Conservation (phyloP, 2,329 filamentous ascomycete genomes). For the Pestalotiopsis sp. region DNA sequence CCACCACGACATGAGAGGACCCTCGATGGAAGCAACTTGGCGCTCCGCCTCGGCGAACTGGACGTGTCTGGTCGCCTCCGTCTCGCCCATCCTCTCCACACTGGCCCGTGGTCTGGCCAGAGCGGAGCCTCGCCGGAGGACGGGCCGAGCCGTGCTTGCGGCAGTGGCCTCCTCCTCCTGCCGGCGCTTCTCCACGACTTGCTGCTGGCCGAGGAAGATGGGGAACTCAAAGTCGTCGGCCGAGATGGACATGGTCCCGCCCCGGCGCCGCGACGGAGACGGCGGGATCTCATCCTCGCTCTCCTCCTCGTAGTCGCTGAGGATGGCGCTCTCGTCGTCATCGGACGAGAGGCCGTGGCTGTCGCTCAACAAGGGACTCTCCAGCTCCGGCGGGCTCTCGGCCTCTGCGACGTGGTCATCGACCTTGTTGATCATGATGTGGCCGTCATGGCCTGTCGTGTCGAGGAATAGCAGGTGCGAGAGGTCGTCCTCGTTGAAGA, state of each 20-base stretch:
- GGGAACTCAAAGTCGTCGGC: slow-evolving; percentile 29
- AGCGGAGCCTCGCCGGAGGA: background rate
- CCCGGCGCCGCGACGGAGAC: slow-evolving; percentile 16
- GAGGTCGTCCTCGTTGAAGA: slow-evolving; percentile 34
- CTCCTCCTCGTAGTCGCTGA: slow-evolving; percentile 28
- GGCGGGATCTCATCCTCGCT: slow-evolving; percentile 22
- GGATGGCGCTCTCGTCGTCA: slow-evolving; percentile 20
- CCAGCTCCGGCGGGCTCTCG: slow-evolving; percentile 18
- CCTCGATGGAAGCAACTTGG: slow-evolving; percentile 21
- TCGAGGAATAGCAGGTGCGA: slow-evolving; percentile 29
- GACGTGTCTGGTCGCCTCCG: slow-evolving; percentile 8
- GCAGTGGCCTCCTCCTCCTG: slow-evolving; percentile 13
- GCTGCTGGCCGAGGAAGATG: slow-evolving; percentile 29
- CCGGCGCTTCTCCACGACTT: slow-evolving; percentile 17
- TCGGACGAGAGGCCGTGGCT: slow-evolving; percentile 19
- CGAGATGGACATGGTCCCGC: slow-evolving; percentile 20
- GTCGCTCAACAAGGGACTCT: slow-evolving; percentile 16
- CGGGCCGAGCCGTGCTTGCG: background rate
- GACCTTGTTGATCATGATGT: slow-evolving; percentile 25
- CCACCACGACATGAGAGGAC: slow-evolving; percentile 31
- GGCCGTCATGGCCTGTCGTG: slow-evolving; percentile 21
- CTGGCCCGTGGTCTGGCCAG: background rate
- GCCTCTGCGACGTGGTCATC: slow-evolving; percentile 11
- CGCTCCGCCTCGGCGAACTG: slow-evolving; percentile 13
- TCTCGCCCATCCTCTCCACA: background rate